Percentiles rank a stretch among this genome's conserved stretches.
phyloP scores from a whole-genome alignment of 495 filamentous ascomycete species.

The Saxophila tyrrhenica region DNA sequence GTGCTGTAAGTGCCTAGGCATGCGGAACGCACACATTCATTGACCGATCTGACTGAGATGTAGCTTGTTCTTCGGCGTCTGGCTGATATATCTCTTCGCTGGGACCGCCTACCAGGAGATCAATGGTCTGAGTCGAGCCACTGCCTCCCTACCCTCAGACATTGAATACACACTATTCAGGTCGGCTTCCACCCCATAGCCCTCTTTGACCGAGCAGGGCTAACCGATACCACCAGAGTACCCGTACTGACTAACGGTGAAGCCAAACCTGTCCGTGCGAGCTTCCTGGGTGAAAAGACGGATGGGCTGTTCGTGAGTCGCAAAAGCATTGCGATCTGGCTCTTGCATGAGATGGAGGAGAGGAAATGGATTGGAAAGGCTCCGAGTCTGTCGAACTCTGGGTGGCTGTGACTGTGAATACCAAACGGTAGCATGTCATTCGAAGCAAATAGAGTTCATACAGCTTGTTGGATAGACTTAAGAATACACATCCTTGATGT shows the following conservation, averaged over 20 bases:
- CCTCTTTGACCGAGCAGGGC: too few species aligned
- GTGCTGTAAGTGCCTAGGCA: background rate
- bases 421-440: too few species aligned
- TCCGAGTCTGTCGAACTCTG: constrained; percentile 1
- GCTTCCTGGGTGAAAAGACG: background rate
- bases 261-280: background rate
- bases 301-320: constrained; percentile 7
- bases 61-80: background rate
- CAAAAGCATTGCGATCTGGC: constrained; percentile 1
- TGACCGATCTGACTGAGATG: too few species aligned
- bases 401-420: constrained; percentile 5
- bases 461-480: too few species aligned
- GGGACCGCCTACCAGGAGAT: constrained; percentile 1
- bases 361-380: constrained; percentile 3
- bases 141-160: background rate
- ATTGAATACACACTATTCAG: constrained; percentile 2
- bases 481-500: too few species aligned
- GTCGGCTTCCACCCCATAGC: too few species aligned
- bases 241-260: background rate
- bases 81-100: background rate
- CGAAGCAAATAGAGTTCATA: too few species aligned
- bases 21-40: background rate
- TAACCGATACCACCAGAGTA: background rate
- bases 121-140: constrained; percentile 3
- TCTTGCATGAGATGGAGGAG: constrained; percentile 7